Evolutionary conservation across 257 asterid genomes (phyloP), one percentile per base, ranked within the genome.

Genomic region (Jasminum sambac): DNA sequence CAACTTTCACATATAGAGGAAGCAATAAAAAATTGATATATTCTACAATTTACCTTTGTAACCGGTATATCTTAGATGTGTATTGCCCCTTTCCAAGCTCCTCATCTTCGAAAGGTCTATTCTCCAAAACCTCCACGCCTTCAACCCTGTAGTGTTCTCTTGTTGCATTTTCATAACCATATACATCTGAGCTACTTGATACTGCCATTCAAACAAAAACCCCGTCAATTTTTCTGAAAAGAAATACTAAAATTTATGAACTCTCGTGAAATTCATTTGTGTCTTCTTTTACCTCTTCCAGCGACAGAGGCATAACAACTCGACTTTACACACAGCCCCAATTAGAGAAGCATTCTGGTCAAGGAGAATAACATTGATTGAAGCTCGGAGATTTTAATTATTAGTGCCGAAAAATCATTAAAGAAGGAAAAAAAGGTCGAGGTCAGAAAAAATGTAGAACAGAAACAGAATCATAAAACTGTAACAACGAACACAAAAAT

Each of bases 111-210:
- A 92, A 92, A 36, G 95, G 85, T 64, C 76, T 88, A 76, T 90
- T 92, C 81, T 90, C 97, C 82, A 92, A 74, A 46, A 92, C 82
- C 87, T 92, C 98, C 74, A 92, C 98, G 73, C 98, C 98, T 80
- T 92, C 97, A 17, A 78, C n/a, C 90, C 89, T 21, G 76, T 70
- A 57, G 95, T 88, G 86, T 68, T 90, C 83, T 92, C 79, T 67
- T 88, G 95, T 85, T 88, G 96, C 98, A 92, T 88, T 86, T 87
- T 90, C 96, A 90, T 88, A 26, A 88, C 87, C 87, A 83, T 83
- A 71, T 88, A 90, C 98, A 88, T 90, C 76, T 88, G 98, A 12
- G 96, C 98, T 77, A 84, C 76, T 86, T 90, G 96, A 81, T 84
- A 90, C 97, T 90, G 90, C 89, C 77, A 64, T 36, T 12, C 46